Evolutionary conservation across 129 eudicot genomes (phyloP), one percentile per base, ranked within the genome.

Genomic region (Lactuca sativa): DNA sequence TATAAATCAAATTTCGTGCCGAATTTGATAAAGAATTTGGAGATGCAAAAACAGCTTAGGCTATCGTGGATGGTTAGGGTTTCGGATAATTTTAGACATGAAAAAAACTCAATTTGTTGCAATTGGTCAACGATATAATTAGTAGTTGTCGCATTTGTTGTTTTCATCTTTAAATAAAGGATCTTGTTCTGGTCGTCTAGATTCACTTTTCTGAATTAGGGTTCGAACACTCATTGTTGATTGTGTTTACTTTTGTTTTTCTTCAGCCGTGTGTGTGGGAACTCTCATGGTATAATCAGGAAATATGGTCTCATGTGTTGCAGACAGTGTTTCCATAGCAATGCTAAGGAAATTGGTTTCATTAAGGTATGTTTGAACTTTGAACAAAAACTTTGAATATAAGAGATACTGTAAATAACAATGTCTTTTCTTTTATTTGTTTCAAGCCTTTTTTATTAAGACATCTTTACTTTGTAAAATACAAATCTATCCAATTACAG

Each of bases 231-330:
- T 7, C 11, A 31, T 48, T 18, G 9, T 56, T 62, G 47, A 62
- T 32, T 13, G 12, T 17, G 17, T 2, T 54, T 72, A 7, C 77
- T 54, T 16, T 25, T 25, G 30, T 25, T 25, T 15, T 59, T 78
- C 55, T 51, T 72, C 84, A 90, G 97, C 66, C 97, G 97, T 5
- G 97, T 91, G 68, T 91, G 97, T 70, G 97, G 95, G 4, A 91
- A 91, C 56, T 84, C 96, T 3, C 96, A 90, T 25, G 96, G 85
- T 3, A 32, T 90, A 32, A 86, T 90, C 34, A 75, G 95, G 56
- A 91, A 91, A 77, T 91, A 91, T 67, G 97, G 89, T 15, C 85
- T 91, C 16, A 87, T 90, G 95, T 90, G 95, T 82, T 85, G 97
- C 88, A 83, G 97, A 62, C 97, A 90, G 76, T 90, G 97, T 81